Percentiles rank a stretch among this genome's conserved stretches.
Conservation (phyloP, 441 rosid species). For the Gossypium schwendimanii region DNA sequence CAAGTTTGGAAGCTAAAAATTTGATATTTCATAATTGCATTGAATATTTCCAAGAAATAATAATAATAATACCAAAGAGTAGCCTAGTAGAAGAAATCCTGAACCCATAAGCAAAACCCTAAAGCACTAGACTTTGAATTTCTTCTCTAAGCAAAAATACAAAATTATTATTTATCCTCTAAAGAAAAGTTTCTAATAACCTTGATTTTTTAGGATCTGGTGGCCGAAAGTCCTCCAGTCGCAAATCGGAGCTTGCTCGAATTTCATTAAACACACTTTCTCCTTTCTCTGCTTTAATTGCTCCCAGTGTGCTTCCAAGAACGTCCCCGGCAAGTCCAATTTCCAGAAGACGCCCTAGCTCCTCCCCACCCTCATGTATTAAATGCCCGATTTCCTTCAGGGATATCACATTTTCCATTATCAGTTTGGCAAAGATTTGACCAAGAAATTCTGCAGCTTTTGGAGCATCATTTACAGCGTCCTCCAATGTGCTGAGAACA, state of each 20-base stretch:
- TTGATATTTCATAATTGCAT: neutral
- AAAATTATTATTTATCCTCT: constrained; percentile 29
- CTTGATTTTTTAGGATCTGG: constrained; percentile 31
- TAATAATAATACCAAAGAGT: constrained; percentile 7
- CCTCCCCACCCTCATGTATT: constrained; percentile 66
- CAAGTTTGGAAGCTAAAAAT: neutral
- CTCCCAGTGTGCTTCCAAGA: constrained; percentile 67
- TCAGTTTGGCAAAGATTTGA: constrained; percentile 43
- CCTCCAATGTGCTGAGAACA: constrained; percentile 69
- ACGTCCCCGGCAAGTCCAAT: constrained; percentile 81
- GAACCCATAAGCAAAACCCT: constrained; percentile 9
- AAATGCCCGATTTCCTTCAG: constrained; percentile 54
- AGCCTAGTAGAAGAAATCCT: constrained; percentile 7
- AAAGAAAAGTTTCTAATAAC: constrained; percentile 39
- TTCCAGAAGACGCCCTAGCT: constrained; percentile 47
- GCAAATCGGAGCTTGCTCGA: constrained; percentile 46
- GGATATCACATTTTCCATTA: constrained; percentile 41
- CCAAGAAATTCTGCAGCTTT: constrained; percentile 40
- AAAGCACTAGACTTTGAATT: constrained; percentile 20
- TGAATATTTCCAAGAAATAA: constrained; percentile 16
- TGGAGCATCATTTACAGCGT: constrained; percentile 73
- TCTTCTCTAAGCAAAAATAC: constrained; percentile 23
- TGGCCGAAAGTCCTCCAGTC: constrained; percentile 72
- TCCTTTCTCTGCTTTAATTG: constrained; percentile 56
- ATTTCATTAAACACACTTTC: constrained; percentile 50